These are phyloP conservation scores for Aureobasidium sp. DNA, from an alignment of 2,329 filamentous ascomycete species.

Conservation along the genomic window DNA sequence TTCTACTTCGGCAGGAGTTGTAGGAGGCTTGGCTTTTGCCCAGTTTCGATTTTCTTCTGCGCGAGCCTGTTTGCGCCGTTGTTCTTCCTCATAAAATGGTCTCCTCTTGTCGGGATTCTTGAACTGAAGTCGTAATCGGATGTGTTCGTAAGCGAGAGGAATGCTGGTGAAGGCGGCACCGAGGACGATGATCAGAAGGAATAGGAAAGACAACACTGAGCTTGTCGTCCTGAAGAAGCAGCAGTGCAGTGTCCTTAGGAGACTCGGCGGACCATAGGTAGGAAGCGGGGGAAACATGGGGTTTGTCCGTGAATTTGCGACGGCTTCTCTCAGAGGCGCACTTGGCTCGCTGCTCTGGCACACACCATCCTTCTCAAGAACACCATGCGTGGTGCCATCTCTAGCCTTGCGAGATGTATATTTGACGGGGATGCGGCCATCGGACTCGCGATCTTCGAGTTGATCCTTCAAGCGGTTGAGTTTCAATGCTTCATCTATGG, in stretches of 20 bases:
- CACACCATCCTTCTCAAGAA: conserved; percentile 22
- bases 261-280: conserved; percentile 67
- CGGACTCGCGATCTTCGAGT: conserved; percentile 34
- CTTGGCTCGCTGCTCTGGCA: conserved; percentile 28
- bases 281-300: conserved; percentile 80
- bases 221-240: conserved; percentile 59
- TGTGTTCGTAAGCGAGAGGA: conserved; percentile 43
- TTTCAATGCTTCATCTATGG: conserved; percentile 61
- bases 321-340: conserved; percentile 35
- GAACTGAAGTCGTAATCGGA: conserved; percentile 50
- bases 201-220: conserved; percentile 68
- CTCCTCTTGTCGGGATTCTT: conserved; percentile 54
- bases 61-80: conserved; percentile 50
- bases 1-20: conserved; percentile 8
- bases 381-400: conserved; percentile 37
- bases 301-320: conserved; percentile 63
- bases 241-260: conserved; percentile 59
- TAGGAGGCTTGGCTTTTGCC: conserved; percentile 30
- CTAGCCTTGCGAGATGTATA: conserved; percentile 33
- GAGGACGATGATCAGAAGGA: conserved; percentile 68
- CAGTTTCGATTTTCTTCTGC: conserved; percentile 56
- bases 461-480: conserved; percentile 58
- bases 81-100: conserved; percentile 69
- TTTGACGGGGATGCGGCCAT: conserved; percentile 25
- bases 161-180: conserved; percentile 66